These are phyloP conservation scores for Suillus lakei DNA, from an alignment of 768 basidiomycete genomes.

Conservation along the genomic window DNA sequence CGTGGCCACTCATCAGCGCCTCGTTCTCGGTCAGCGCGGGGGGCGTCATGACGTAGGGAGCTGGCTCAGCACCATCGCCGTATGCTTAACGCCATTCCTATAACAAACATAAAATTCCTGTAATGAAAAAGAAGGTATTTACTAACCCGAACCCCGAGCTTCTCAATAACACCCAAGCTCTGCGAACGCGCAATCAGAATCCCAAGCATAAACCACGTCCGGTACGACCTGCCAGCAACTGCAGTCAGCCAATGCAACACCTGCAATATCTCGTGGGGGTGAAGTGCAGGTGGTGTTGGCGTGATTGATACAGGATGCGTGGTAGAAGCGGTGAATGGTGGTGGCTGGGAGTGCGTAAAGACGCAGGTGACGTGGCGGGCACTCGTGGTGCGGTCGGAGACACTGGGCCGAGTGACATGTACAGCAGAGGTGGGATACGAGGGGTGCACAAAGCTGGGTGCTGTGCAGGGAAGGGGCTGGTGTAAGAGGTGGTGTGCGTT, in stretches of 20 bases:
- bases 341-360: no score
- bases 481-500: no score
- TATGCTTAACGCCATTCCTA: constrained; percentile 38
- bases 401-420: no score
- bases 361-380: no score
- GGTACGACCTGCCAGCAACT: constrained; percentile 29
- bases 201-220: constrained; percentile 32
- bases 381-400: no score
- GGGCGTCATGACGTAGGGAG: constrained; percentile 25
- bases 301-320: no score
- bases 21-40: constrained; percentile 32
- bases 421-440: no score
- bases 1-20: constrained; percentile 27
- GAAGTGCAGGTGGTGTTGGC: no score
- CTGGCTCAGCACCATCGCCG: not conserved
- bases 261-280: no score
- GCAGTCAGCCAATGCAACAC: not conserved
- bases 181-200: constrained; percentile 30
- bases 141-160: constrained; percentile 35
- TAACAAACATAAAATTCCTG: not conserved
- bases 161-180: constrained; percentile 30
- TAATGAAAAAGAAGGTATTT: not conserved
- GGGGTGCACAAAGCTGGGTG: no score
- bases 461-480: no score
- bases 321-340: no score